A percentile compares a stretch with the other conserved stretches of the same genome.
Evolutionary conservation across 1,284 basidiomycete species (phyloP).

Genomic region (Trichosporon sp.): DNA sequence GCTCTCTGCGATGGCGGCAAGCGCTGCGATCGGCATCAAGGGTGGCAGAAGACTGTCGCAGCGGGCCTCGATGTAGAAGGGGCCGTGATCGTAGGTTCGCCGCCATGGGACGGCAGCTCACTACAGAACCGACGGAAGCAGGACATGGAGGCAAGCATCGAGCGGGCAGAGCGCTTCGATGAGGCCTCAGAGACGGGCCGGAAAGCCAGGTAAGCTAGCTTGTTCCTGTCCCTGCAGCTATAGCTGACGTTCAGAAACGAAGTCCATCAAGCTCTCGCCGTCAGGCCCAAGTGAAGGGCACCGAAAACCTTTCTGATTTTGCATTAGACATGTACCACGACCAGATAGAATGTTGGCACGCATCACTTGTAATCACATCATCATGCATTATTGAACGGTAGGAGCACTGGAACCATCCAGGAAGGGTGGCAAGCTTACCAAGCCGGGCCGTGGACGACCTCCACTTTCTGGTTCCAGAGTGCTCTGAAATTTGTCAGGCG

Average conservation of each 20-base stretch:
- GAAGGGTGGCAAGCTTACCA: not conserved
- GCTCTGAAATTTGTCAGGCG: not conserved
- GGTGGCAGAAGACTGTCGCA: constrained; percentile 41
- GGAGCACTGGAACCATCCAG: not conserved
- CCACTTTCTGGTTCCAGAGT: not conserved
- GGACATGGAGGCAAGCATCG: constrained; percentile 2
- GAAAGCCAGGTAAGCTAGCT: not conserved
- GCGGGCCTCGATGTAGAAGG: constrained; percentile 33
- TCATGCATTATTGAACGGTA: not conserved
- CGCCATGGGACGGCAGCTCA: no score
- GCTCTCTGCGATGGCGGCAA: constrained; percentile 24
- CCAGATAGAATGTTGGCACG: not conserved
- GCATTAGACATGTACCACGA: not conserved
- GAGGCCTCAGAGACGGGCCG: not conserved
- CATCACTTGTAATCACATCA: not conserved
- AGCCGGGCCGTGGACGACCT: constrained; percentile 3
- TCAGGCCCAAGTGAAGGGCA: not conserved
- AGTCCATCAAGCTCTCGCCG: not conserved
- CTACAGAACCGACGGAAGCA: constrained; percentile 7
- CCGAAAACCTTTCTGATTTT: not conserved
- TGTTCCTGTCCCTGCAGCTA: no score
- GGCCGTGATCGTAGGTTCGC: constrained; percentile 29
- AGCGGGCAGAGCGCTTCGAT: constrained; percentile 6
- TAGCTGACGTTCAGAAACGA: not conserved
- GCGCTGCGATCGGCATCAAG: constrained; percentile 42